Conservation (phyloP, 352 stramenopile species). For the Nothophytophthora sp. region DNA sequence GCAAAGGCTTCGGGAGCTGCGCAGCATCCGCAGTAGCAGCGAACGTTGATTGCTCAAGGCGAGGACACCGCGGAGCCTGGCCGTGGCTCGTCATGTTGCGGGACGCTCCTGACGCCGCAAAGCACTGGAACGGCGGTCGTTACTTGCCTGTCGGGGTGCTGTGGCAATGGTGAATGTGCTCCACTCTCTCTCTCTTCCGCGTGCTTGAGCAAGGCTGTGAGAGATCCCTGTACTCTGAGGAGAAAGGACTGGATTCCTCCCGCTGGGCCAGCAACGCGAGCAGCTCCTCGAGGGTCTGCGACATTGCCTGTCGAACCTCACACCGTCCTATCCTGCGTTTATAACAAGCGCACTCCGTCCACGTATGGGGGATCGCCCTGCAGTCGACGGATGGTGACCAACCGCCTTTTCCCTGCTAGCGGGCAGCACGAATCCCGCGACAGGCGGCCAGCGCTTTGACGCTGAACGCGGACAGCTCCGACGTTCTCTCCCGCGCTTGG, state of each 20-base stretch:
- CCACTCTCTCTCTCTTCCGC: background rate
- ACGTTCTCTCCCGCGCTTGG: no score
- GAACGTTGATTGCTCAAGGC: slow-evolving; percentile 1
- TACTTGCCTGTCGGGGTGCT: slow-evolving; percentile 4
- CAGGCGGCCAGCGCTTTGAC: no score
- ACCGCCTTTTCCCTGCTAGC: no score
- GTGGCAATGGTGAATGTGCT: slow-evolving; percentile 4
- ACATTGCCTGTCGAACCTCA: slow-evolving; percentile 12
- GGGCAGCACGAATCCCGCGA: no score
- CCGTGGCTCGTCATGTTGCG: slow-evolving; percentile 8
- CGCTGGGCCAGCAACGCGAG: background rate
- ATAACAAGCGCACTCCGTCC: no score
- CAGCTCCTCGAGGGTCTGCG: slow-evolving; percentile 9
- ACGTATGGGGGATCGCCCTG: no score
- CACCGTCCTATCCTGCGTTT: slow-evolving; percentile 1
- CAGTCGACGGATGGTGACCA: no score
- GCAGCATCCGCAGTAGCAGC: background rate
- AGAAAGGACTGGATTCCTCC: slow-evolving; percentile 23
- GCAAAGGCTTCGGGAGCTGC: slow-evolving; percentile 7
- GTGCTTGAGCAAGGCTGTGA: slow-evolving; percentile 3
- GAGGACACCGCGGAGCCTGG: slow-evolving; percentile 11
- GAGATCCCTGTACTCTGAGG: slow-evolving; percentile 15
- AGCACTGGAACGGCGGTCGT: slow-evolving; percentile 9
- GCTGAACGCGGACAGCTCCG: no score
- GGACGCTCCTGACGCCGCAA: background rate